These are phyloP conservation scores for Haplosporangium sp. DNA, from an alignment of 371 early-diverging fungal genomes.

Conservation along the genomic window DNA sequence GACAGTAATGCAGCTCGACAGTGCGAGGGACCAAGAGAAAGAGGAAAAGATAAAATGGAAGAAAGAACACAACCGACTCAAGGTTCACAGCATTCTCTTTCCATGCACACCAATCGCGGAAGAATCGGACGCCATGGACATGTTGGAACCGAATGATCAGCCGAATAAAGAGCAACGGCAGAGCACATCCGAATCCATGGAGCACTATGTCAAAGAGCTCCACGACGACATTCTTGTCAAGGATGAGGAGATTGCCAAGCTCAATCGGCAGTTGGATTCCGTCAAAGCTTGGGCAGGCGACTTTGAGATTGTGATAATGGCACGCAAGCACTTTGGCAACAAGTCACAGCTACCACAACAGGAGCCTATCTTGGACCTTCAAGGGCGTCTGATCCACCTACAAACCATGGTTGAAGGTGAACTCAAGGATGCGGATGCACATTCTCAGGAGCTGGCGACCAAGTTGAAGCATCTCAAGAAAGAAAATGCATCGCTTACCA, in stretches of 20 bases:
- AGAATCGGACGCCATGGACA: not conserved
- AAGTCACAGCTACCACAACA: not conserved
- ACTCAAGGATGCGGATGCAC: slow-evolving; percentile 22
- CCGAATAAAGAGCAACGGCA: slow-evolving; percentile 5
- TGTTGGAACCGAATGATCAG: slow-evolving; percentile 6
- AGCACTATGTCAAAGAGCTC: slow-evolving; percentile 35
- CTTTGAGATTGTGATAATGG: slow-evolving; percentile 13
- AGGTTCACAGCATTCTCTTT: slow-evolving; percentile 43
- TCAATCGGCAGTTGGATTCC: slow-evolving; percentile 11
- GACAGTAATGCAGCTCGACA: slow-evolving; percentile 31
- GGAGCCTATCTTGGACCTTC: not conserved
- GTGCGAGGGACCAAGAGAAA: slow-evolving; percentile 30
- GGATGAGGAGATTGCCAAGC: slow-evolving; percentile 16
- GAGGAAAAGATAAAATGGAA: slow-evolving; percentile 46
- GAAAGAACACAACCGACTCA: slow-evolving; percentile 44
- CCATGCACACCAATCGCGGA: slow-evolving; percentile 1
- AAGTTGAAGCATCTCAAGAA: slow-evolving; percentile 14
- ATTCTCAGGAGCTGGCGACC: slow-evolving; percentile 3
- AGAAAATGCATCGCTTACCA: slow-evolving; percentile 7
- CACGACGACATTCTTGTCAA: slow-evolving; percentile 32
- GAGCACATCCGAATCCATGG: slow-evolving; percentile 18
- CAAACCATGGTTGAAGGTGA: slow-evolving; percentile 28
- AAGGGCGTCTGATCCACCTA: slow-evolving; percentile 14
- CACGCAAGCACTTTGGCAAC: not conserved
- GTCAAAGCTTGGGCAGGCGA: slow-evolving; percentile 25